Evolutionary conservation across 306 rosid species (phyloP), one percentile per base, ranked within the genome.

Genomic region (Myrica gale): DNA sequence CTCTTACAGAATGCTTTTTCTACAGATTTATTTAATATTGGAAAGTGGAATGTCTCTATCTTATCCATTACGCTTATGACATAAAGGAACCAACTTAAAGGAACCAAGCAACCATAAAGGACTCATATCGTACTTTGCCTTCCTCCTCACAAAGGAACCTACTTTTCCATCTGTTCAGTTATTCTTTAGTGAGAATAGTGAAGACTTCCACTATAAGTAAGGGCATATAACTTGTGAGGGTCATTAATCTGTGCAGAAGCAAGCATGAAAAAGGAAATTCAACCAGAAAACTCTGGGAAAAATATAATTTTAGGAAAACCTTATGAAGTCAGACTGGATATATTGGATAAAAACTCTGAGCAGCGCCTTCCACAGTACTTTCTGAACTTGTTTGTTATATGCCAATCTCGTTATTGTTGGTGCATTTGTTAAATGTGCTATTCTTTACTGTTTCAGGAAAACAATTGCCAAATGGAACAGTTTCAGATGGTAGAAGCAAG

Each of bases 401-500:
- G 11, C 68, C 53, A 68, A 39, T 42, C 44, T 42, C 46, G 42
- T 50, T 53, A 75, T 32, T 75, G 45, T 20, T 62, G 47, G 50
- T 68, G 63, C 20, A 21, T 72, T 16, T 16, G 53, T 48, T 48
- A 15, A 9, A 4, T 23, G 23, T 50, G 15, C 60, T 61, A 52
- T 37, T 41, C 10, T 75, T 53, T 51, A 32, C 72, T 60, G 26
- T 74, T 77, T 61, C 91, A 89, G 97, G 86, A 75, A 39, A 82
- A 56, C 73, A 10, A 51, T 72, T 88, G 72, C 86, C 90, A 19
- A 94, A 90, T 81, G 97, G 96, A 79, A 83, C 79, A 16, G 39
- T 87, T 68, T 69, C 84, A 62, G 69, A 76, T 74, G 73, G 83
- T 53, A 91, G 86, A 85, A 82, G 95, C 92, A 94, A 90, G 79